Evolutionary conservation across 2,329 filamentous ascomycete species (phyloP), one percentile per base, ranked within the genome.

Genomic region (Colletotrichum brevisporum): DNA sequence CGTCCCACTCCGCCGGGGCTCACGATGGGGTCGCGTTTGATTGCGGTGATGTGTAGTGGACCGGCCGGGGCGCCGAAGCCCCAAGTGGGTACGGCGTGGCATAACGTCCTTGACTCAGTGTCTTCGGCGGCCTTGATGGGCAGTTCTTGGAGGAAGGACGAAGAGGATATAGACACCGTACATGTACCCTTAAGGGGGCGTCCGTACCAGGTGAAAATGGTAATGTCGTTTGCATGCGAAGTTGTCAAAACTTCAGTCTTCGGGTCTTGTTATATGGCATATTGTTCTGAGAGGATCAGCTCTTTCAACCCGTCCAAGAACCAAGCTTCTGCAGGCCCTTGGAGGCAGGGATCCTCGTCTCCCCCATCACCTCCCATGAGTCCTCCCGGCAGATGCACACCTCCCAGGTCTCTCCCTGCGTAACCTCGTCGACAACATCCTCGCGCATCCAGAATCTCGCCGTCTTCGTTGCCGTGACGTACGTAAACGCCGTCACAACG

Each of bases 381-480:
- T 63, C 61, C 27, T 52, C 57, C 12, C 61, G 43, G 27, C 52
- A 63, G n/a, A 63, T 50, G n/a, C 52, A 16, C 15, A 56, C 9
- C 6, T 16, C 6, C 61, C 61, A 63, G 9, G 27, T 27, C n/a
- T 26, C 27, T 15, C n/a, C 47, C 2, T 50, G 26, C 18, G 21
- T 51, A 26, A 63, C 16, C 43, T 51, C 43, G n/a, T 39, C 61
- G 6, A 51, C 6, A 13, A 57, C 18, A 41, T 70, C 64, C 18
- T 39, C 43, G 2, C 68, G 58, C 64, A 70, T 59, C 36, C 50
- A 70, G 27, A 70, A 70, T 5, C 21, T 51, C 13, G 63, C 68
- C 13, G 59, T 63, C 15, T 52, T 47, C 1, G 64, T 54, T 4
- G 27, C 55, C 3, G 59, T 56, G 13, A n/a, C 21, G 21, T 64